A percentile compares a stretch with the other conserved stretches of the same genome.
Conservation (phyloP, 257 asterid species). For the Capsicum rhomboideum region DNA sequence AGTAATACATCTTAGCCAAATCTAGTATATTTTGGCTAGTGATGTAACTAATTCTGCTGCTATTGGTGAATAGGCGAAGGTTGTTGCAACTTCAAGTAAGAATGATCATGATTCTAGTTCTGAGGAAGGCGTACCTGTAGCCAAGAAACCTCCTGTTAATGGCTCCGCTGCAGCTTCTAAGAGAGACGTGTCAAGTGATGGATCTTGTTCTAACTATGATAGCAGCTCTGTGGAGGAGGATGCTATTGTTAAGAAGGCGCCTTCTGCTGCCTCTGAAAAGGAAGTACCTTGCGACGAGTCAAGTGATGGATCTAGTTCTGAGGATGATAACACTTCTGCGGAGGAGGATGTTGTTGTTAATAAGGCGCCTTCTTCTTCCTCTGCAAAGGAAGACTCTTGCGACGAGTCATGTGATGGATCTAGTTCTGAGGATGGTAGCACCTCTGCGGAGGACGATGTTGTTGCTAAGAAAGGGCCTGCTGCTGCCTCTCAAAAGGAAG, state of each 20-base stretch:
- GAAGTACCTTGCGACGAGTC: not conserved
- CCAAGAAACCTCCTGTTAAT: constrained; percentile 13
- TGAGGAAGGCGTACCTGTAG: constrained; percentile 9
- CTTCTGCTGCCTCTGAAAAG: too few species aligned
- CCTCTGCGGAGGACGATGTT: not conserved
- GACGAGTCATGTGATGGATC: constrained; percentile 22
- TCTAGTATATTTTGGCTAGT: not conserved
- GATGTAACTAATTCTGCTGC: not conserved
- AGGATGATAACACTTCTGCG: not conserved
- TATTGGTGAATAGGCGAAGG: constrained; percentile 8
- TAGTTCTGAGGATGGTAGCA: constrained; percentile 21
- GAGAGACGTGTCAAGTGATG: constrained; percentile 7
- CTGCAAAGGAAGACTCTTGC: constrained; percentile 10
- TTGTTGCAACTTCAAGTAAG: constrained; percentile 4
- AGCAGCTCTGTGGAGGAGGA: too few species aligned
- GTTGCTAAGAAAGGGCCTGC: not conserved
- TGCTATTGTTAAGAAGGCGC: too few species aligned
- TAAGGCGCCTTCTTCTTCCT: not conserved
- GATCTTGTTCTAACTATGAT: too few species aligned
- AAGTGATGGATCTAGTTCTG: constrained; percentile 7
- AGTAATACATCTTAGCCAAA: not conserved
- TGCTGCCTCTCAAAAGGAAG: not conserved
- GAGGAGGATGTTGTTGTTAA: too few species aligned
- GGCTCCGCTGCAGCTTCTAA: constrained; percentile 9
- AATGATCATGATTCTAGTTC: constrained; percentile 21